Base-by-base conservation (phyloP, 768 basidiomycete genomes). In the Russula emetica region DNA sequence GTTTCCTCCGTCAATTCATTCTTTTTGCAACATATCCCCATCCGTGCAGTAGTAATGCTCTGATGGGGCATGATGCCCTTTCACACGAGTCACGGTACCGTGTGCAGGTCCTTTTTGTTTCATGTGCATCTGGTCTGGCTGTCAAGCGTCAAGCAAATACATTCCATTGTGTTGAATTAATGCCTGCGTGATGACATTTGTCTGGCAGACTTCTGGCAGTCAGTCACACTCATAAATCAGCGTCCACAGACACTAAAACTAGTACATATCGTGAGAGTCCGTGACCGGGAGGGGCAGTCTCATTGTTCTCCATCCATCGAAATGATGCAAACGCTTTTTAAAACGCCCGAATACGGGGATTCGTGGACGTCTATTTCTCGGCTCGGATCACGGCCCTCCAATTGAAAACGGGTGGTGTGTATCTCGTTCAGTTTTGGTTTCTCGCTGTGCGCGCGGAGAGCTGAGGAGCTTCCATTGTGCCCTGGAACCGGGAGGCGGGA, bases 401-500 rank as follows among this genome's bases (percentile, higher is more conserved):
- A 47, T 22, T 47, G 45, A 47, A 45, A 45, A 30, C 20, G 34
- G 38, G 38, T 40, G 38, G 38, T 40, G 16, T 40, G 38, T 16
- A 40, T 18, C 6, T 18, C 6, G 38, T 40, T 40, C 38, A 36
- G 42, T 42, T 42, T 42, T 42, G 7, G 6, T 20, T 42, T n/a
- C 16, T n/a, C n/a, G n/a, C 44, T 44, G 40, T 38, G 24, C 30
- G 49, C 32, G 50, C 69, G 72, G 51, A 65, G 14, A 61, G 56
- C 38, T 40, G 38, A 40, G 53, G 67, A 55, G 24, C 69, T 67
- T 32, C 65, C 68, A 6, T 59, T 62, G 28, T 64, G 61, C 9
- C 45, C 66, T 42, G 38, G 63, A 61, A 60, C 42, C 55, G 44
- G 52, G 32, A 45, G 42, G 56, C 45, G 26, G 52, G 51, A 42